Evolutionary conservation across 306 rosid species (phyloP), one percentile per base, ranked within the genome.

Genomic region (Adenanthera pavonina): DNA sequence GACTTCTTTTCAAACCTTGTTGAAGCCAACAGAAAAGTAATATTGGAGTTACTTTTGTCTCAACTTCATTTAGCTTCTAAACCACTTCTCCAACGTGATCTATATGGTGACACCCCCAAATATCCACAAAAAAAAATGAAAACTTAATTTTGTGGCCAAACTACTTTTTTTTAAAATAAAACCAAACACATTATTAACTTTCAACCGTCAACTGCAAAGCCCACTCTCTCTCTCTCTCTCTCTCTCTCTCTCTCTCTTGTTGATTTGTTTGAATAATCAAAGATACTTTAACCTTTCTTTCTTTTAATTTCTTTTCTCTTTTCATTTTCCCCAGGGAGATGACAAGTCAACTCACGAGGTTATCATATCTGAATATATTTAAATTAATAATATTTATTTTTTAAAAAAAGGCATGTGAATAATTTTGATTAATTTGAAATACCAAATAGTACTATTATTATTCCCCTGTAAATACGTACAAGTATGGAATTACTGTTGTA

Each of bases 171-270:
- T 25, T 25, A 25, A 25, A 25, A 25, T 25, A 1, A 25, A 25
- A 25, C 1, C 30, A 25, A 25, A 25, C 30, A 25, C 30, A 25
- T 25, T 25, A 25, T 43, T 19, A 69, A 69, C 74, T 69, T 10
- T 69, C 74, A 69, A 69, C 54, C 17, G 73, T 68, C 73, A 68
- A 25, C 52, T 30, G 19, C 30, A 43, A 68, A 43, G 36, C 53
- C 10, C 14, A 2, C 12, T 10, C 11, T 33, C 9, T n/a, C 14
- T 67, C n/a, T 38, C n/a, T n/a, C n/a, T n/a, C n/a, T n/a, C n/a
- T n/a, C 12, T 10, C 11, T 33, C 9, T n/a, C 14, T 67, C 11
- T n/a, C 34, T 10, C 52, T n/a, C 34, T n/a, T 5, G 8, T 41
- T 43, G 53, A n/a, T 68, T 43, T 68, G 35, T 19, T 69, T 43